Conservation (phyloP, 495 filamentous ascomycete genomes). For the Tuber brumale region DNA sequence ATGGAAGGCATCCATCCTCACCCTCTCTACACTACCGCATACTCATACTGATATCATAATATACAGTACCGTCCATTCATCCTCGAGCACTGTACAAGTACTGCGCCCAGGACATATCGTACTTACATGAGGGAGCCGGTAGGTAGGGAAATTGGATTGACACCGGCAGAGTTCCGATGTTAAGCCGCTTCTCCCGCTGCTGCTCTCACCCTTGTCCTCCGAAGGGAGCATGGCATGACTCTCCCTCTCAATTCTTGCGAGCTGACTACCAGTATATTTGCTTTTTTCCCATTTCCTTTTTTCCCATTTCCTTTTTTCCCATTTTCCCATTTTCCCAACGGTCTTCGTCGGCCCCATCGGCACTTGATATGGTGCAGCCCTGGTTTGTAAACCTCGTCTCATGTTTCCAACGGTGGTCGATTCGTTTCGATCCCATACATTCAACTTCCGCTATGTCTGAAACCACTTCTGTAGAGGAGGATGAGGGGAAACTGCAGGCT, state of each 20-base stretch:
- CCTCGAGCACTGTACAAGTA: not conserved
- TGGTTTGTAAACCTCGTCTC: not conserved
- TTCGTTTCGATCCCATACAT: slow-evolving; percentile 1
- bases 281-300: not conserved
- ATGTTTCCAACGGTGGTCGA: not conserved
- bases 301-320: not conserved
- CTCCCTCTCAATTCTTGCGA: not conserved
- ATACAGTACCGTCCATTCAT: not conserved
- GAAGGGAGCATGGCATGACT: slow-evolving; percentile 1
- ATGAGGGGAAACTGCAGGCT: slow-evolving; percentile 3
- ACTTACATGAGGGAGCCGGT: not conserved
- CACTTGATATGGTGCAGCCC: not conserved
- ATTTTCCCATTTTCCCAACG: not conserved
- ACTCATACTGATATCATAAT: not conserved
- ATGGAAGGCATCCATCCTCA: not conserved
- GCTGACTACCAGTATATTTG: not conserved
- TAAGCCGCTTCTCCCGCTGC: not conserved
- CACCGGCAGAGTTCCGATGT: not conserved
- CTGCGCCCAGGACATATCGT: not conserved
- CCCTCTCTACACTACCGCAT: not conserved
- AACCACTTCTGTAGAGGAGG: not conserved
- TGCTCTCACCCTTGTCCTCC: not conserved
- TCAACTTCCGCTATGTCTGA: not conserved
- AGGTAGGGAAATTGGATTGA: slow-evolving; percentile 4
- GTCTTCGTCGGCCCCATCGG: slow-evolving; percentile 3